Conservation (phyloP, 805 yeast species). For the Blastobotrys attinorum region DNA sequence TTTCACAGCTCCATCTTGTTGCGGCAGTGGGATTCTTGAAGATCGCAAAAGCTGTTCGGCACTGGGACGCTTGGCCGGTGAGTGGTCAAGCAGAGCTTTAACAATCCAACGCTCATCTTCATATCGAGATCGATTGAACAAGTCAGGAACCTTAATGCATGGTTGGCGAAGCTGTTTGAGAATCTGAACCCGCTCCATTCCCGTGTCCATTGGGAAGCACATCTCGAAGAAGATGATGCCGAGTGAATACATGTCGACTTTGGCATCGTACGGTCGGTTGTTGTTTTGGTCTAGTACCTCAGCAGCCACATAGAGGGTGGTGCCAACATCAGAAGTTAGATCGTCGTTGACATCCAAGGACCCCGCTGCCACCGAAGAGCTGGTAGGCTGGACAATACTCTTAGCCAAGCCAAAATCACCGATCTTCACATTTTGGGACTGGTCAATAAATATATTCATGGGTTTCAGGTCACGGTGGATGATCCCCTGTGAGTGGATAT, state of each 20-base stretch:
- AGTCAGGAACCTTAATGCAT: constrained; percentile 59
- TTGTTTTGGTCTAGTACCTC: constrained; percentile 63
- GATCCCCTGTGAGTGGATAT: constrained; percentile 88
- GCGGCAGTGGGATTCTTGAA: constrained; percentile 80
- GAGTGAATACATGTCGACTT: constrained; percentile 90
- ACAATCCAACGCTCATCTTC: constrained; percentile 62
- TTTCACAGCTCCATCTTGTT: constrained; percentile 81
- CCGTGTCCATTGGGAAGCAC: constrained; percentile 78
- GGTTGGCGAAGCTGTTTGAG: constrained; percentile 56
- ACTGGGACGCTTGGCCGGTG: constrained; percentile 70
- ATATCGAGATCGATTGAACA: constrained; percentile 45
- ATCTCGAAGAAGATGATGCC: constrained; percentile 95
- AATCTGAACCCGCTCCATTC: constrained; percentile 83
- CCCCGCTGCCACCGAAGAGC: constrained; percentile 3
- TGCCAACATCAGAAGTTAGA: constrained; percentile 87
- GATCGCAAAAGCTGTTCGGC: constrained; percentile 70
- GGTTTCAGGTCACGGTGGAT: constrained; percentile 95
- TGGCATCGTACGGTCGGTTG: constrained; percentile 72
- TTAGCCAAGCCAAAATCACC: constrained; percentile 98
- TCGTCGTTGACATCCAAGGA: constrained; percentile 45
- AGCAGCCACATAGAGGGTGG: constrained; percentile 84
- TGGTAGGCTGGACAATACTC: constrained; percentile 29
- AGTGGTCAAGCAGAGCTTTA: constrained; percentile 60
- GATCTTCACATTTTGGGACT: constrained; percentile 77
- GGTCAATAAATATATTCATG: constrained; percentile 90